Conservation (phyloP, 2,329 filamentous ascomycete genomes). For the Aspergillus floridensis region DNA sequence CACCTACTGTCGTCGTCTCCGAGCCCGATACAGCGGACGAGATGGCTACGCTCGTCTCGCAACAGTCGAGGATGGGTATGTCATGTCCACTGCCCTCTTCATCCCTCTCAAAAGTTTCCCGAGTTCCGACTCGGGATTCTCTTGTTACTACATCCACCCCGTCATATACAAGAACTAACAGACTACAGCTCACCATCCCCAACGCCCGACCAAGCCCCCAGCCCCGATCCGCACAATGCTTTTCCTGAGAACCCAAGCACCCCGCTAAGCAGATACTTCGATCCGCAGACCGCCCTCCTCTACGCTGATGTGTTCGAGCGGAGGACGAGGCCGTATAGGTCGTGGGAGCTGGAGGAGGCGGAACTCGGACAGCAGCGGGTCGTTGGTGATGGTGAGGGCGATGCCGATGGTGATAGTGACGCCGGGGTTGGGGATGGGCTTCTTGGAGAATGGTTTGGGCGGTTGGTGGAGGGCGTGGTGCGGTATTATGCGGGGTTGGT, state of each 20-base stretch:
- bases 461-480: neutral
- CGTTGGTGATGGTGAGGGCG: neutral
- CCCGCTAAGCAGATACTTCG: constrained; percentile 21
- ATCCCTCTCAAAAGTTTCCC: no score
- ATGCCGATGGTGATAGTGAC: neutral
- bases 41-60: neutral
- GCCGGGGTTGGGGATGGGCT: neutral
- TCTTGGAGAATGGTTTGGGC: neutral
- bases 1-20: neutral
- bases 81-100: no score
- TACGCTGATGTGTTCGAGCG: constrained; percentile 12
- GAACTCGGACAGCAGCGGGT: no score
- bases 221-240: no score
- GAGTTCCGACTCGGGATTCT: no score
- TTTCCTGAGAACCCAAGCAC: neutral
- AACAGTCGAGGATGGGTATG: neutral
- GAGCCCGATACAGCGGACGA: neutral
- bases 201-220: no score
- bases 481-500: neutral
- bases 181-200: no score
- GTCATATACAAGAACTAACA: no score
- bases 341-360: neutral
- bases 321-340: constrained; percentile 1
- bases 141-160: no score
- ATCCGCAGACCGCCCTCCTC: constrained; percentile 17